phyloP scores from a whole-genome alignment of 2,329 filamentous ascomycete genomes.

The Alternaria ethzedia region DNA sequence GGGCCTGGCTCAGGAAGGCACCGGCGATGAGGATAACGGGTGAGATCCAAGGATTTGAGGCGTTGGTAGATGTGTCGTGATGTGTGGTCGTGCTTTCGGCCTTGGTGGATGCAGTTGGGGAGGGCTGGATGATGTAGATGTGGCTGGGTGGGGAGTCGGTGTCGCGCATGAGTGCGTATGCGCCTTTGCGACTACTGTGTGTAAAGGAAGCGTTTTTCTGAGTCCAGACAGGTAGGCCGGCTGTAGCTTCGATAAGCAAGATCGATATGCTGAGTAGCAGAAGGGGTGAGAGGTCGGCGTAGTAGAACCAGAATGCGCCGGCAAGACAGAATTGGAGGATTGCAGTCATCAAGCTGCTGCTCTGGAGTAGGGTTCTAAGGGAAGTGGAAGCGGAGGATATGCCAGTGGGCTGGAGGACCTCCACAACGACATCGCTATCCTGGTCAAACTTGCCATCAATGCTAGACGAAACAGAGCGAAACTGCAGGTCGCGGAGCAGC shows the following conservation, averaged over 20 bases:
- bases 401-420: not conserved
- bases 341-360: not conserved
- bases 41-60: not conserved
- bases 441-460: not conserved
- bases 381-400: not conserved
- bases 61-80: not conserved
- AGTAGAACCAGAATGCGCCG: not conserved
- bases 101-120: not conserved
- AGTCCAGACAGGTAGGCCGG: not conserved
- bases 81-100: not conserved
- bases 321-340: not conserved
- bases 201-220: not conserved
- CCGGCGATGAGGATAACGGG: not conserved
- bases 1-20: not conserved
- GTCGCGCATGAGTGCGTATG: not conserved
- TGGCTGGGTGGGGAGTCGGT: not conserved
- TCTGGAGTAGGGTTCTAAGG: not conserved
- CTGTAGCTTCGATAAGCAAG: not conserved
- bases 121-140: not conserved
- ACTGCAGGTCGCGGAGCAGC: not conserved
- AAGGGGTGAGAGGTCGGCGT: not conserved
- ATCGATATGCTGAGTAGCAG: not conserved
- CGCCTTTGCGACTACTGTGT: rapidly evolving
- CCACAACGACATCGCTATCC: not conserved
- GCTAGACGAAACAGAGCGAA: not conserved